Base-by-base conservation (phyloP, 495 filamentous ascomycete species). In the Aspergillus asperescens region DNA sequence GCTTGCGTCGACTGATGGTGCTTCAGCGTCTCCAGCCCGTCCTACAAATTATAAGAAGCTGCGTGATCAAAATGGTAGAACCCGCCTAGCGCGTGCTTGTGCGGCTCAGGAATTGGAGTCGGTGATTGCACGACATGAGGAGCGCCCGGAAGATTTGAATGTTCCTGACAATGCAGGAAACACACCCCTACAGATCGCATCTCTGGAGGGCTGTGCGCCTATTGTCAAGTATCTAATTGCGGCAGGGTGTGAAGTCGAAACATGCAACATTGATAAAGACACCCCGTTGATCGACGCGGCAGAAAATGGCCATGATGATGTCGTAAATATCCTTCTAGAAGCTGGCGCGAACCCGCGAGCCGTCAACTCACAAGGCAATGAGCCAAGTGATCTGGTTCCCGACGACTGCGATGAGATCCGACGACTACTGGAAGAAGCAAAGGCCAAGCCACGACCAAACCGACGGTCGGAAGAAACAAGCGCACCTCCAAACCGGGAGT, bases 201-300 rank as follows among this genome's bases (percentile, higher is more conserved):
- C 90, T 42, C 75, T 98, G 13, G 82, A 90, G 56, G 93, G 93
- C 7, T 83, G 83, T 62, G 81, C 79, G 5, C 81, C 89, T 31
- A 87, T 96, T 49, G 93, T 80, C 22, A 72, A 75, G 53, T 74
- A 78, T 41, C 76, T 98, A 9, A 76, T 97, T 49, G 77, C 85
- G 6, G 81, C 86, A 45, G 88, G 89, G 22, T 95, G 90, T 67
- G 84, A 89, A 48, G 80, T 89, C 12, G 85, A 96, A 56, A 82
- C 78, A 8, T 89, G 88, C 61, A 86, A 90, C 42, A 78, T 80
- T 44, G 88, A 95, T 59, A 86, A 86, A 62, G 93, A 98, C 56
- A 96, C 93, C 0, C 94, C 93, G 16, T 76, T 98, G 27, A 87
- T 97, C 35, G 93, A 98, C 74, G 93, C 93, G 0, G 87, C 96